Base-by-base conservation (phyloP, 192 early-diverging fungal species). In the Coemansia aciculifera region DNA sequence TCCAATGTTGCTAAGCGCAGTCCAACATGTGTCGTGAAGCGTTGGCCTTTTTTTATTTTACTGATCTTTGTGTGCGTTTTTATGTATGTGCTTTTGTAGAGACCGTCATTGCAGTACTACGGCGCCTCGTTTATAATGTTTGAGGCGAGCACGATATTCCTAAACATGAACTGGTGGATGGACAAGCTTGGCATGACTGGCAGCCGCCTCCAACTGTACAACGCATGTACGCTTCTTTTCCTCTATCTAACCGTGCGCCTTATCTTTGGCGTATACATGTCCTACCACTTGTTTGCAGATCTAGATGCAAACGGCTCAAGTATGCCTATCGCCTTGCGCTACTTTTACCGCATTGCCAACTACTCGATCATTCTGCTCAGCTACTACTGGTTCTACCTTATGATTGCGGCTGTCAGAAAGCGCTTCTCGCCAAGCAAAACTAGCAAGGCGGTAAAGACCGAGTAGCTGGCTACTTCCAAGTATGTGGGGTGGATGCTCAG, bases 141-240 rank as follows among this genome's bases (percentile, higher is more conserved):
- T 77, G 96, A 98, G 78, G 75, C 94, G n/a, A 89, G 86, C 65
- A 96, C 94, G 9, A 91, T 92, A 13, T 95, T 96, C 67, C 85
- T 98, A 42, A 96, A 96, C 74, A 85, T 90, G 68, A 90, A 96
- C 85, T 98, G 94, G 94, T 84, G 76, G 75, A 66, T 83, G 88
- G 96, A 98, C 85, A 98, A 98, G 77, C 78, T 91, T 23, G 91
- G 92, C 21, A 79, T 89, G 84, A 92, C 92, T 29, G 96, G 94
- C 56, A 84, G 85, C 29, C 85, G 77, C 17, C 74, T 90, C 32
- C 96, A 96, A 77, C 64, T 90, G 57, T 84, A 92, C 68, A 98
- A 98, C 69, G 96, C 94, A 27, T 66, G 91, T n/a, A 59, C 90
- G 13, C 76, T 98, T 49, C 68, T 98, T 27, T 63, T 66, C 24